Percentiles rank a stretch among this genome's conserved stretches.
Evolutionary conservation across 495 filamentous ascomycete genomes (phyloP).

Genomic region (Neurospora discreta): DNA sequence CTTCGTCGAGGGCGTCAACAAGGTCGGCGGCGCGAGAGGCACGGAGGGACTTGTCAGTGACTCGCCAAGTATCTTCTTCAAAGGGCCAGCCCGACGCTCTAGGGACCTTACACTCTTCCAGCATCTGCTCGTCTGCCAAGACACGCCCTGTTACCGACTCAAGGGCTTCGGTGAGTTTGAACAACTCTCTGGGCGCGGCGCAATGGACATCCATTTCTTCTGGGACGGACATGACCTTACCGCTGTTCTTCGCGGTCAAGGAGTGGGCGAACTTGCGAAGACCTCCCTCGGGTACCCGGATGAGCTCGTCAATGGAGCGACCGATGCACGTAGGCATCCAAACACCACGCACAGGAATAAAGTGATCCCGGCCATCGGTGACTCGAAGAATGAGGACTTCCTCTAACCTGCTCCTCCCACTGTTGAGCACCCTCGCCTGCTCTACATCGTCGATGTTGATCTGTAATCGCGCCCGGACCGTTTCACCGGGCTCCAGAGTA

Average conservation of each 20-base stretch:
- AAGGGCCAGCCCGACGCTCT: slow-evolving; percentile 66
- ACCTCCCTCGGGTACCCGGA: slow-evolving; percentile 69
- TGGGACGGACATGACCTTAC: slow-evolving; percentile 24
- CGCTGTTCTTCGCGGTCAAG: slow-evolving; percentile 13
- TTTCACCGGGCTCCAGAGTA: slow-evolving; percentile 72
- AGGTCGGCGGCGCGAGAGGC: slow-evolving; percentile 28
- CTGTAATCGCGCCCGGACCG: slow-evolving; percentile 55
- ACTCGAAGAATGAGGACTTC: slow-evolving; percentile 89
- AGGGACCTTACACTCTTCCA: slow-evolving; percentile 48
- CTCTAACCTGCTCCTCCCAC: slow-evolving; percentile 52
- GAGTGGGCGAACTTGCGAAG: slow-evolving; percentile 38
- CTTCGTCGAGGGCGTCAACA: slow-evolving; percentile 61
- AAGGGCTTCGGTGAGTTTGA: slow-evolving; percentile 74
- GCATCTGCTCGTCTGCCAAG: slow-evolving; percentile 78
- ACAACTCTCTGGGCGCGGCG: slow-evolving; percentile 66
- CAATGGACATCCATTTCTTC: slow-evolving; percentile 34
- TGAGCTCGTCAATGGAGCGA: slow-evolving; percentile 70
- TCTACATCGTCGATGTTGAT: slow-evolving; percentile 50
- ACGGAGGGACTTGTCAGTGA: slow-evolving; percentile 15
- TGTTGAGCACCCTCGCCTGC: slow-evolving; percentile 62
- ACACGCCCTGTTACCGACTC: slow-evolving; percentile 63
- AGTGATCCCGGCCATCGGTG: slow-evolving; percentile 76
- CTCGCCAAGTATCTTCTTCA: slow-evolving; percentile 29
- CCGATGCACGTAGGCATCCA: slow-evolving; percentile 83
- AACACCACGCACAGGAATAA: slow-evolving; percentile 63